A percentile compares a stretch with the other conserved stretches of the same genome.
phyloP scores from a whole-genome alignment of 2,329 filamentous ascomycete species.

The Cladosporium sphaerospermum region DNA sequence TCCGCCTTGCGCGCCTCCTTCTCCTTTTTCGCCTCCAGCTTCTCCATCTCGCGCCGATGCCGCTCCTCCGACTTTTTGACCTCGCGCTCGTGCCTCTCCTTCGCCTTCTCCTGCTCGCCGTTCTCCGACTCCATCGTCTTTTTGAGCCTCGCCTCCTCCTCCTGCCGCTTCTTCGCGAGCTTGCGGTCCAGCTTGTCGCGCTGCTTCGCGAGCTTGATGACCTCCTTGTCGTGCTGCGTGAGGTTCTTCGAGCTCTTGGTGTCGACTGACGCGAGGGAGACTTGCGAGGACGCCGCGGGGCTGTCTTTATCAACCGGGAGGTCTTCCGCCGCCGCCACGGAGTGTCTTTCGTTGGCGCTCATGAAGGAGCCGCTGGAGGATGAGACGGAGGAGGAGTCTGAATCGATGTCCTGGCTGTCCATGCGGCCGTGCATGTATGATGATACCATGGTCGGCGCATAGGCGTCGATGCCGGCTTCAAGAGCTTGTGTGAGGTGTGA shows the following conservation, averaged over 20 bases:
- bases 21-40: constrained; percentile 39
- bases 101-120: constrained; percentile 51
- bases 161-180: constrained; percentile 50
- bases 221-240: constrained; percentile 52
- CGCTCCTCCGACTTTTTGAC: constrained; percentile 59
- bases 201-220: constrained; percentile 57
- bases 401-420: constrained; percentile 9
- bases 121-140: constrained; percentile 32
- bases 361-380: constrained; percentile 33
- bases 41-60: constrained; percentile 56
- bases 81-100: constrained; percentile 60
- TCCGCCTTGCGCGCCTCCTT: constrained; percentile 38
- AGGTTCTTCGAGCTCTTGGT: constrained; percentile 15
- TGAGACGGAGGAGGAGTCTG: constrained; percentile 19
- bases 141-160: constrained; percentile 42
- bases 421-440: constrained; percentile 18
- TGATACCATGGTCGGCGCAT: constrained; percentile 29
- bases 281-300: constrained; percentile 19
- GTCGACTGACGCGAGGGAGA: constrained; percentile 15
- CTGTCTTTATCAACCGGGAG: not conserved
- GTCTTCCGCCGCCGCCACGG: constrained; percentile 27
- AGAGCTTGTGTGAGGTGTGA: constrained; percentile 25
- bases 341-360: constrained; percentile 37
- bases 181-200: constrained; percentile 59
- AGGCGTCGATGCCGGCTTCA: constrained; percentile 28